Evolutionary conservation across 2,329 filamentous ascomycete genomes (phyloP).

Genomic region (Hypoxylon sp.): DNA sequence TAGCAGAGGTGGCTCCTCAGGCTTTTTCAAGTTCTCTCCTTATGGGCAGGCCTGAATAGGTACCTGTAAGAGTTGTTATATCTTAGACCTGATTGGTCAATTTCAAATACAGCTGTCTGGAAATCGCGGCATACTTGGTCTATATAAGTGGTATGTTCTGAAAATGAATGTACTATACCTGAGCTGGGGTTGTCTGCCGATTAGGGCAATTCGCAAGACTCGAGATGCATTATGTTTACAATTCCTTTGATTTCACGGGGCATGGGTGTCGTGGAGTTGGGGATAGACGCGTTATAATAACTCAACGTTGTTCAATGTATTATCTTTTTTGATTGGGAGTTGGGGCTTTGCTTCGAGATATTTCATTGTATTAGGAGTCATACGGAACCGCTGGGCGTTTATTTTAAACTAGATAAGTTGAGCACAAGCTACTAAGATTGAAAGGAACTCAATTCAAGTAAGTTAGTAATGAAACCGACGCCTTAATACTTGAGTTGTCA

Average conservation of each 20-base stretch:
- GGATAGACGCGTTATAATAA: constrained; percentile 19
- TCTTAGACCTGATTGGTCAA: too few relatives aligned
- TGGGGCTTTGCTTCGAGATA: not conserved
- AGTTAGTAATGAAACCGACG: not conserved
- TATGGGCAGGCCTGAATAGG: too few relatives aligned
- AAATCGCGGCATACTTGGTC: too few relatives aligned
- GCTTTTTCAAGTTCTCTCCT: too few relatives aligned
- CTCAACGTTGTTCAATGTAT: not conserved
- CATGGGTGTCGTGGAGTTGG: not conserved
- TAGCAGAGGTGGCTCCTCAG: too few relatives aligned
- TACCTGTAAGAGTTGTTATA: too few relatives aligned
- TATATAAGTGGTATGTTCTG: too few relatives aligned
- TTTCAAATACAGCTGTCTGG: too few relatives aligned
- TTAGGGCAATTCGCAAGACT: not conserved
- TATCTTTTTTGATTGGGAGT: too few relatives aligned
- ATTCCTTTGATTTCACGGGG: too few relatives aligned
- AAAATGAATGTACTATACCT: too few relatives aligned
- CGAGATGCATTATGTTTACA: not conserved
- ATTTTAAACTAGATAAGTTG: not conserved
- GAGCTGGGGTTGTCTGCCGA: too few relatives aligned
- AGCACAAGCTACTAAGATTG: not conserved
- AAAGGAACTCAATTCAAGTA: not conserved
- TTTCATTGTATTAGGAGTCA: not conserved
- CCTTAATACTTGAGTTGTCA: not conserved
- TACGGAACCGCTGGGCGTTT: not conserved